Conservation (phyloP, 1,139 yeast species). For the Suhomyces panamericanus region DNA sequence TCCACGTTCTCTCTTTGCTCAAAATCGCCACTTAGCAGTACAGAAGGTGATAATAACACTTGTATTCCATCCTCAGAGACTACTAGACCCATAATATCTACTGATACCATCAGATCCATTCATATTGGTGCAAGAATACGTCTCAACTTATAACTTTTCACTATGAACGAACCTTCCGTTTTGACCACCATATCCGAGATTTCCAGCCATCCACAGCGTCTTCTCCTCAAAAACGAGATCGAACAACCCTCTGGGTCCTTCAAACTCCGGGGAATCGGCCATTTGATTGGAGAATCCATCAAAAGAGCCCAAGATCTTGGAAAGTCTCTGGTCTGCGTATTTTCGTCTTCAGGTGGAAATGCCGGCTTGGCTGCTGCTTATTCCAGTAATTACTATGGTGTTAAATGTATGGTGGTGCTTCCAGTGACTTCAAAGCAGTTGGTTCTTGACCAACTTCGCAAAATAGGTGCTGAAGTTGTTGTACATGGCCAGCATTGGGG, state of each 20-base stretch:
- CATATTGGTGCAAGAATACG: no score
- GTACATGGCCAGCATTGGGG: slow-evolving; percentile 37
- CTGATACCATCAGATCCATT: no score
- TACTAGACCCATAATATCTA: no score
- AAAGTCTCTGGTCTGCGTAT: slow-evolving; percentile 27
- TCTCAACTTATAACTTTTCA: no score
- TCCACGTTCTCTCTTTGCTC: no score
- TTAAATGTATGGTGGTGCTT: slow-evolving; percentile 42
- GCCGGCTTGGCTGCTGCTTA: slow-evolving; percentile 51
- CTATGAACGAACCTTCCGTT: slow-evolving; percentile 12
- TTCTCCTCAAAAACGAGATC: slow-evolving; percentile 38
- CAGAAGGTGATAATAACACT: no score
- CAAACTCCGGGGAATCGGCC: slow-evolving; percentile 43
- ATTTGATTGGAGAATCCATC: slow-evolving; percentile 28
- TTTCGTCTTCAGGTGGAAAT: slow-evolving; percentile 47
- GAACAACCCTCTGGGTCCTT: slow-evolving; percentile 47
- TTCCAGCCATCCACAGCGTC: slow-evolving; percentile 29
- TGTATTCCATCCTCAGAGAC: no score
- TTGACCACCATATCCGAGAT: slow-evolving; percentile 24
- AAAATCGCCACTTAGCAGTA: no score
- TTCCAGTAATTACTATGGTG: slow-evolving; percentile 27
- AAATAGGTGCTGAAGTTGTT: slow-evolving; percentile 32
- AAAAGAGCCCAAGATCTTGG: slow-evolving; percentile 19
- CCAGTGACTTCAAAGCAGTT: slow-evolving; percentile 30
- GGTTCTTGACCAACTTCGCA: slow-evolving; percentile 27